A percentile compares a stretch with the other conserved stretches of the same genome.
Conservation (phyloP, 208 protist genomes). For the Leishmania lainsoni region DNA sequence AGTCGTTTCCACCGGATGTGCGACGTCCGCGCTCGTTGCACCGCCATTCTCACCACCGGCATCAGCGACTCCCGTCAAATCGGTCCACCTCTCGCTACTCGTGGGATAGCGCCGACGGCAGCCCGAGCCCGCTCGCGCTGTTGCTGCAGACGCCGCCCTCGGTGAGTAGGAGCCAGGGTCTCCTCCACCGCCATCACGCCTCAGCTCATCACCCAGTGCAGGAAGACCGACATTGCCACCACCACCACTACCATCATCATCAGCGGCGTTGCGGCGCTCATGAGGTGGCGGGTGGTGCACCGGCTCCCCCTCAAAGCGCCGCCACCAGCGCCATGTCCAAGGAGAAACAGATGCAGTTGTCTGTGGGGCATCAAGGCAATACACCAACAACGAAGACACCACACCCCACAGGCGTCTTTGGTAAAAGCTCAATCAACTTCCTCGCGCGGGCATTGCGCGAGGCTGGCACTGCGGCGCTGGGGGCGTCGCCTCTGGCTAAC, state of each 20-base stretch:
- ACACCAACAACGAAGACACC: slow-evolving; percentile 10
- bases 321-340: background rate
- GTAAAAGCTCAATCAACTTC: slow-evolving; percentile 13
- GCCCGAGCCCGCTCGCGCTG: slow-evolving; percentile 4
- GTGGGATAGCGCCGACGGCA: background rate
- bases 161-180: background rate
- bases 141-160: background rate
- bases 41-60: background rate
- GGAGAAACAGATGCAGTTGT: background rate
- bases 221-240: background rate
- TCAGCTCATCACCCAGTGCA: background rate
- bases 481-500: background rate
- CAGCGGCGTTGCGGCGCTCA: background rate
- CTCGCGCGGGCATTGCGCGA: slow-evolving; percentile 23
- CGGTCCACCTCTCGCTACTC: background rate
- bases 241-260: background rate
- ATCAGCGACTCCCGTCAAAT: background rate
- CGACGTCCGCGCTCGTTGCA: background rate
- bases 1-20: background rate
- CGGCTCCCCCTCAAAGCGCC: background rate
- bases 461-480: background rate
- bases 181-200: background rate
- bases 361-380: background rate
- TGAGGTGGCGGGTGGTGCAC: background rate
- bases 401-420: background rate